These are phyloP conservation scores for Xylaria sp. DNA, from an alignment of 2,329 filamentous ascomycete species.

Conservation along the genomic window DNA sequence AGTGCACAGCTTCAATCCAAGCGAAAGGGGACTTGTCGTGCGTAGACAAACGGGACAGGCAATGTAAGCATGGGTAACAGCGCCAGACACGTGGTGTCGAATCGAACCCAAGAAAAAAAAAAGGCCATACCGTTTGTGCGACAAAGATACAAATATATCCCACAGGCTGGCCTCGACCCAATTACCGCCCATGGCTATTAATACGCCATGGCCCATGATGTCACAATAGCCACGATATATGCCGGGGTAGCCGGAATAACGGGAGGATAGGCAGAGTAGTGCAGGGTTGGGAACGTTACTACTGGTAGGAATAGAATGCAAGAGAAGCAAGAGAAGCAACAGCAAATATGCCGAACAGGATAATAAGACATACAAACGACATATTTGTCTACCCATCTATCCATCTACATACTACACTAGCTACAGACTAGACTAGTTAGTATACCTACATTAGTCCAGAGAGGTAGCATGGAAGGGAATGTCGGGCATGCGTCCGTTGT, in stretches of 20 bases:
- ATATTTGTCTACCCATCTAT: not conserved
- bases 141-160: conserved; percentile 1
- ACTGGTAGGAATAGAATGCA: not conserved
- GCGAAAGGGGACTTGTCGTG: not conserved
- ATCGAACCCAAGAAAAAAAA: not conserved
- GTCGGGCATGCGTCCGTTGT: conserved; percentile 24
- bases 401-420: not conserved
- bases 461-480: conserved; percentile 1
- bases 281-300: not conserved
- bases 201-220: conserved; percentile 14
- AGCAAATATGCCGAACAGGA: not conserved
- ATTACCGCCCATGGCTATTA: conserved; percentile 13
- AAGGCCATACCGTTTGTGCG: conserved; percentile 4
- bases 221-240: conserved; percentile 17
- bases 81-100: not conserved
- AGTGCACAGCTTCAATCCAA: not conserved
- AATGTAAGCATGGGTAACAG: not conserved
- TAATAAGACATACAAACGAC: not conserved
- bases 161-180: not conserved
- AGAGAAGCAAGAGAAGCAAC: conserved; percentile 14
- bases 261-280: not conserved
- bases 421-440: not conserved
- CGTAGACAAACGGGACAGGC: not conserved
- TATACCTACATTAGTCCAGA: not conserved
- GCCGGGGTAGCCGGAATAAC: conserved; percentile 21